Evolutionary conservation across 306 rosid species (phyloP).

Genomic region (Vigna nakashimae): DNA sequence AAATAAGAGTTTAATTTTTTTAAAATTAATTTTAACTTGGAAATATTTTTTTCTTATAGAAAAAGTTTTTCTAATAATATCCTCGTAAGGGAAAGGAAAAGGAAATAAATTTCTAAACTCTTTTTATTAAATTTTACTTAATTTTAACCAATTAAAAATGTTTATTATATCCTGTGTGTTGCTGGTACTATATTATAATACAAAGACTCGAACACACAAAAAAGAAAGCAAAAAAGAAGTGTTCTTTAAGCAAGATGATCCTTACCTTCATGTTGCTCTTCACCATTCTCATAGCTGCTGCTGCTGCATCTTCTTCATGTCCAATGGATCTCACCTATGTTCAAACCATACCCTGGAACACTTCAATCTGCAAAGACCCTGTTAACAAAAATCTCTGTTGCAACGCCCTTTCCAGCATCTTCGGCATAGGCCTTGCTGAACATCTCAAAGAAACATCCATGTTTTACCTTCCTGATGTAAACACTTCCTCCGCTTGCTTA

Average conservation of each 20-base stretch:
- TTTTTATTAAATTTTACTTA: too few species aligned
- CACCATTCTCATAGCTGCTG: constrained; percentile 8
- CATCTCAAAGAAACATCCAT: constrained; percentile 61
- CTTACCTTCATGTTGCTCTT: constrained; percentile 22
- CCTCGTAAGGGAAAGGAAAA: too few species aligned
- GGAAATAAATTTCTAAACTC: too few species aligned
- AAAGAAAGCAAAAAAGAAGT: too few species aligned
- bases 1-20: too few species aligned
- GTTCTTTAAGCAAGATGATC: neutral
- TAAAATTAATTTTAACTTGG: too few species aligned
- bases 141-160: too few species aligned
- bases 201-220: too few species aligned
- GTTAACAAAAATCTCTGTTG: constrained; percentile 56
- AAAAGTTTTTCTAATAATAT: too few species aligned
- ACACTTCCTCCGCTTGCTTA: constrained; percentile 65
- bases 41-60: too few species aligned
- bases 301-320: constrained; percentile 50
- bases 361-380: constrained; percentile 57
- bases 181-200: too few species aligned
- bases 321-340: constrained; percentile 81
- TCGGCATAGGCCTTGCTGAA: constrained; percentile 71
- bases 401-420: constrained; percentile 65
- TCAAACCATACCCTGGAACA: constrained; percentile 75
- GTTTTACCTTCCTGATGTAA: constrained; percentile 60
- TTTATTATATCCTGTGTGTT: too few species aligned